Evolutionary conservation across 345 rosid genomes (phyloP).

Genomic region (Eutrema yunnanense): DNA sequence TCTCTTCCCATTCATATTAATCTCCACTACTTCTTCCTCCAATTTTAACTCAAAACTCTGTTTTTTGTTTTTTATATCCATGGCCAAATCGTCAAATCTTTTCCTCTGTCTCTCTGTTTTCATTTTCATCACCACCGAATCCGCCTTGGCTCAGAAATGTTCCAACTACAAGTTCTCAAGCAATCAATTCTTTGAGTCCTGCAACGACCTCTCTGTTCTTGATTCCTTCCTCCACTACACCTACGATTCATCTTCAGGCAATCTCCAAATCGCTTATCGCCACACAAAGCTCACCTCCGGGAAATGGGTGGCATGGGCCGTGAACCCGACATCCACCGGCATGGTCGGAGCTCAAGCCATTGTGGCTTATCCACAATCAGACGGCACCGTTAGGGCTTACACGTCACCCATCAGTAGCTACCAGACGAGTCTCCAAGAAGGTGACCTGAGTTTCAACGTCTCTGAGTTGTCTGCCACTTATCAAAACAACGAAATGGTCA

Average conservation of each 20-base stretch:
- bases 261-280: slow-evolving; percentile 68
- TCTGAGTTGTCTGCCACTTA: slow-evolving; percentile 49
- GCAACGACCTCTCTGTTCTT: slow-evolving; percentile 66
- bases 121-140: background rate
- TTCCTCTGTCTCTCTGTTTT: slow-evolving; percentile 10
- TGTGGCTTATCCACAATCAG: slow-evolving; percentile 54
- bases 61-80: background rate
- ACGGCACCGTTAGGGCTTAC: slow-evolving; percentile 59
- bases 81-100: slow-evolving; percentile 14
- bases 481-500: slow-evolving; percentile 50
- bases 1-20: slow-evolving; percentile 2
- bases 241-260: slow-evolving; percentile 44
- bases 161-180: slow-evolving; percentile 49
- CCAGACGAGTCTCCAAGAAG: slow-evolving; percentile 43
- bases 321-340: slow-evolving; percentile 57
- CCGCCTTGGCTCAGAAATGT: slow-evolving; percentile 45
- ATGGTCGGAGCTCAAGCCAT: slow-evolving; percentile 86
- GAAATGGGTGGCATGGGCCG: slow-evolving; percentile 84
- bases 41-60: slow-evolving; percentile 13
- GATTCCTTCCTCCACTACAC: slow-evolving; percentile 69
- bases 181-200: slow-evolving; percentile 51
- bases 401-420: slow-evolving; percentile 53
- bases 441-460: slow-evolving; percentile 58
- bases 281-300: slow-evolving; percentile 43
- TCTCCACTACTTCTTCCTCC: slow-evolving; percentile 6